Evolutionary conservation across 2,329 filamentous ascomycete genomes (phyloP), one percentile per base, ranked within the genome.

Genomic region (Penicillium expansum): DNA sequence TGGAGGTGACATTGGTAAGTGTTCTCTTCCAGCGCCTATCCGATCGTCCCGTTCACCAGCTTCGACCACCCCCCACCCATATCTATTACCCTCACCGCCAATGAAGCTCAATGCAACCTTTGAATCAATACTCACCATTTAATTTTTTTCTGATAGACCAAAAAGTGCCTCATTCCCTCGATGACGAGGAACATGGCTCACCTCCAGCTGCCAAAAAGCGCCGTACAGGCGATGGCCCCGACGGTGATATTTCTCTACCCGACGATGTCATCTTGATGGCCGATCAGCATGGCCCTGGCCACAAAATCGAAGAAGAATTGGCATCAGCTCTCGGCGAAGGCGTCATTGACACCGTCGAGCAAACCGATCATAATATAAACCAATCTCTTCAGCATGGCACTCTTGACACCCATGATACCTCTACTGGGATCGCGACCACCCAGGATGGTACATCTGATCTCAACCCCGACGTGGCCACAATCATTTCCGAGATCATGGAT

Each of bases 401-500:
- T 9, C 48, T 57, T 35, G 64, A 67, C 33, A 52, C 50, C 27
- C 41, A 57, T 41, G 65, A 68, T 27, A 48, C 49, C 30, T 41
- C 65, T 27, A 55, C 57, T 14, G 63, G 63, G 44, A 58, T 55
- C 39, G 53, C 58, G 22, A 53, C 58, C 22, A 56, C 62, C 18
- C 65, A 67, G 24, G 64, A 68, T 30, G 53, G 59, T 11, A 63
- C 58, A 32, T 49, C 68, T n/a, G 69, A 70, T 29, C 63, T 70
- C 32, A 70, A 67, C 37, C 53, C 69, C 5, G 70, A 76, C 48
- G 70, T 77, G 35, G 68, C 71, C 10, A 69, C 73, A 20, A 71
- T 77, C n/a, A 75, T 76, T 24, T 72, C 72, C 5, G 73, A 71
- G 54, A 77, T 78, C 32, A 76, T 78, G 65, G 72, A 77, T 57